Evolutionary conservation across 1,139 yeast species (phyloP).

Genomic region (Zygosaccharomyces pseudobailii): DNA sequence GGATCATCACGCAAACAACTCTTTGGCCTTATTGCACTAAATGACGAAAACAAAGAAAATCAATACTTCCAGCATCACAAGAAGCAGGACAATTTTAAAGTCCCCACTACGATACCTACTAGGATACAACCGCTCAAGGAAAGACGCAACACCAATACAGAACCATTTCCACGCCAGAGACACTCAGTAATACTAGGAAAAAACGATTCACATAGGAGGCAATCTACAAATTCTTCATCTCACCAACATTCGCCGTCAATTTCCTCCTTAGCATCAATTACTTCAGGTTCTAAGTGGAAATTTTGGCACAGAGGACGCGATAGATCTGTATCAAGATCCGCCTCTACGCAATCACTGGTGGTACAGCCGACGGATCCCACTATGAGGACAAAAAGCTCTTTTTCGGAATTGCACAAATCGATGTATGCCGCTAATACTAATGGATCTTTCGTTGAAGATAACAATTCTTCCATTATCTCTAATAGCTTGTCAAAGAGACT

Average conservation of each 20-base stretch:
- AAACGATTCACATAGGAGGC: slow-evolving; percentile 2
- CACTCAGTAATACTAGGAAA: slow-evolving; percentile 10
- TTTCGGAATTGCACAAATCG: slow-evolving; percentile 27
- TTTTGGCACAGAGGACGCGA: slow-evolving; percentile 31
- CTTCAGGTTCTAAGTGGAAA: slow-evolving; percentile 30
- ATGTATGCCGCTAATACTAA: slow-evolving; percentile 13
- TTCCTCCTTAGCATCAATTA: slow-evolving; percentile 16
- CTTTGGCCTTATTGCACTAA: slow-evolving; percentile 25
- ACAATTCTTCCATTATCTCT: slow-evolving; percentile 8
- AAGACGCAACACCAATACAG: slow-evolving; percentile 3
- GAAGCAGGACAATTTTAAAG: slow-evolving; percentile 7
- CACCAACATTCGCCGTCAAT: slow-evolving; percentile 16
- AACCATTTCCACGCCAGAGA: slow-evolving; percentile 8
- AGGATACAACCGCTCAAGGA: slow-evolving; percentile 8
- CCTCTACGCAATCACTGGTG: slow-evolving; percentile 13
- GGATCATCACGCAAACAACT: slow-evolving; percentile 31
- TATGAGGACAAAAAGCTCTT: slow-evolving; percentile 21
- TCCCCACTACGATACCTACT: slow-evolving; percentile 5
- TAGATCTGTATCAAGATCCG: slow-evolving; percentile 13
- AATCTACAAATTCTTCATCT: slow-evolving; percentile 4
- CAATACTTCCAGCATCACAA: not conserved
- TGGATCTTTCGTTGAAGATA: slow-evolving; percentile 6
- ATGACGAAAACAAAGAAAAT: slow-evolving; percentile 23
- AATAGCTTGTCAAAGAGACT: slow-evolving; percentile 23
- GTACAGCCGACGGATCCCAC: slow-evolving; percentile 6